Base-by-base conservation (phyloP, 1,139 yeast species). In the Casaregolazyma lundiana region DNA sequence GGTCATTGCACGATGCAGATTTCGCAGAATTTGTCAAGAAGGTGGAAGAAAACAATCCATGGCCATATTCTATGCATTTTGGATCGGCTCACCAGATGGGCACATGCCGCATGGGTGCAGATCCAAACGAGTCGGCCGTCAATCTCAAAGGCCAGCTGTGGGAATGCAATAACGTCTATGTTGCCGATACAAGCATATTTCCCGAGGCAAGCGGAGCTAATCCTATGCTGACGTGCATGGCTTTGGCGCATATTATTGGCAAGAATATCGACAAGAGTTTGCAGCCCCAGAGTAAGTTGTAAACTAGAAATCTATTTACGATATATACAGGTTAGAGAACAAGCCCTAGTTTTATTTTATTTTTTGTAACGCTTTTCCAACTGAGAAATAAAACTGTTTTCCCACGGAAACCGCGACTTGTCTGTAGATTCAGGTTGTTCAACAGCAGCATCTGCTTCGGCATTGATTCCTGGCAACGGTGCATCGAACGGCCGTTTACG, bases 71-170 rank as follows among this genome's bases (percentile, higher is more conserved):
- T 2, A 56, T 69, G 2, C 52, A 66, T 2, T 64, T 68, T 49
- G 84, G 83, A 2, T 68, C 76, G 2, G 84, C 84, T 6, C 84
- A 79, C 60, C 84, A 79, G 61, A 78, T 79, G 83, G 70, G 78
- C 46, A 60, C 76, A 2, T 77, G 83, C 58, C 70, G 83, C 50
- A 77, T 78, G 68, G 78, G 80, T 15, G 68, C 68, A 53, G 62
- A 65, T 11, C 76, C 81, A 6, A 50, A 55, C 9, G 57, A 70
- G 49, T 78, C 80, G 5, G 81, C 81, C 4, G 70, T 74, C 45
- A 79, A 76, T 51, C 59, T 58, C 22, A 66, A 63, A 20, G 84
- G 83, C 7, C 71, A 71, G 46, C 68, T 78, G 32, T 76, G 65
- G 58, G 84, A 79, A 53, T 74, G 80, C 57, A 61, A 67, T 37